These are phyloP conservation scores for Podila horticola DNA, from an alignment of 192 early-diverging fungal species.

Conservation along the genomic window DNA sequence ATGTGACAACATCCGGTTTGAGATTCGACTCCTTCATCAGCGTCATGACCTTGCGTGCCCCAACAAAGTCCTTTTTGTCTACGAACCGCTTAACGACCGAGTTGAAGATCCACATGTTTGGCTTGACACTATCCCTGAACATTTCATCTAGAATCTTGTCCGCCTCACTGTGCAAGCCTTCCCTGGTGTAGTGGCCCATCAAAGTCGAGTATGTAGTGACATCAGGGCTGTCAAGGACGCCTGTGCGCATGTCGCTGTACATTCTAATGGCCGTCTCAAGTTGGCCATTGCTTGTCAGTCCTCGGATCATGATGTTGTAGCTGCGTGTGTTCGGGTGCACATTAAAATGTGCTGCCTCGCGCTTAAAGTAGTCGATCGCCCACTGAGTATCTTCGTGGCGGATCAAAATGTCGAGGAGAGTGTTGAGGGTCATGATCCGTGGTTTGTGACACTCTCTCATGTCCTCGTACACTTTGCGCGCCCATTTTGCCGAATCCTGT, in stretches of 20 bases:
- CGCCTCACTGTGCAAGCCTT: conserved; percentile 14
- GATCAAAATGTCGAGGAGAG: conserved; percentile 30
- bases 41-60: conserved; percentile 17
- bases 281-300: conserved; percentile 1
- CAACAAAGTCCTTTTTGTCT: conserved; percentile 16
- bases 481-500: conserved; percentile 13
- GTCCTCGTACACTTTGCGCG: conserved; percentile 26
- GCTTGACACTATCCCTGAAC: conserved; percentile 31
- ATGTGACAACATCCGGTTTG: conserved; percentile 43
- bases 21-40: conserved; percentile 18
- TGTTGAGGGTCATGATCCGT: conserved; percentile 16
- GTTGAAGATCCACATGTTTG: conserved; percentile 49
- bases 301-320: conserved; percentile 48
- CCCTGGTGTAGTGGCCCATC: conserved; percentile 26
- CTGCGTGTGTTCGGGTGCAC: conserved; percentile 5
- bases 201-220: conserved; percentile 39
- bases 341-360: not conserved
- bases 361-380: conserved; percentile 22
- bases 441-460: conserved; percentile 17
- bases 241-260: conserved; percentile 28
- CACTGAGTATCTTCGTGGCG: conserved; percentile 20
- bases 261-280: conserved; percentile 16
- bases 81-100: conserved; percentile 31
- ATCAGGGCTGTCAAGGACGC: conserved; percentile 9
- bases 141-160: conserved; percentile 33